These are phyloP conservation scores for Cyberlindnera galapagoensis DNA, from an alignment of 805 yeast genomes.

Conservation along the genomic window DNA sequence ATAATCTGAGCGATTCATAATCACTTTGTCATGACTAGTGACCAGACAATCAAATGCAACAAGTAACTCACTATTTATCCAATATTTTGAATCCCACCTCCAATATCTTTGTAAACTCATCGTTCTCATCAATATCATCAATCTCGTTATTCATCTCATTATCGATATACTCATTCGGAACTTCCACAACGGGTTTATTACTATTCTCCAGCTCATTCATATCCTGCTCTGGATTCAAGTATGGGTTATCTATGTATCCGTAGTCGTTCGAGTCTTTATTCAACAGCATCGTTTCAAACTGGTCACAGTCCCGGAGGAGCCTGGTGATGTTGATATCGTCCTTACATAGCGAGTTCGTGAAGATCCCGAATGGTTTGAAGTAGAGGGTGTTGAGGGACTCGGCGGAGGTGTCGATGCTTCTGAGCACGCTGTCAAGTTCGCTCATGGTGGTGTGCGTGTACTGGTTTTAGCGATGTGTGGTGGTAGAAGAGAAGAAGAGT, in stretches of 20 bases:
- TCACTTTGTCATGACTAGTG: too few relatives aligned
- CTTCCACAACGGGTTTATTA: constrained; percentile 26
- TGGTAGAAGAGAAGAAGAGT: background rate
- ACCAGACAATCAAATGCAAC: background rate
- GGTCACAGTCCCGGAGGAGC: too few relatives aligned
- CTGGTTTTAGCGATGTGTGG: background rate
- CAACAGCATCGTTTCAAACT: too few relatives aligned
- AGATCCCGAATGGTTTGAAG: constrained; percentile 54
- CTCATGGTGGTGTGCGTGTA: constrained; percentile 7
- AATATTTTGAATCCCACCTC: constrained; percentile 32
- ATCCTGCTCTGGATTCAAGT: too few relatives aligned
- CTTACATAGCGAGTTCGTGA: constrained; percentile 64
- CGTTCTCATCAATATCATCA: constrained; percentile 37
- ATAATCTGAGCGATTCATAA: too few relatives aligned
- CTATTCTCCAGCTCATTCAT: constrained; percentile 10
- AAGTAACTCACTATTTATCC: constrained; percentile 19
- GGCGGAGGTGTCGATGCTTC: constrained; percentile 12
- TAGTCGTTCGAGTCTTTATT: too few relatives aligned
- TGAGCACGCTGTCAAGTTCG: constrained; percentile 8
- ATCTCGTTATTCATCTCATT: constrained; percentile 30
- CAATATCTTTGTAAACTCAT: too few relatives aligned
- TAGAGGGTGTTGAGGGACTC: constrained; percentile 27
- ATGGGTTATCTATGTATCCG: too few relatives aligned
- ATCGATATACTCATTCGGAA: constrained; percentile 29
- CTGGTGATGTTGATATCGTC: too few relatives aligned